Evolutionary conservation across 192 early-diverging fungal species (phyloP).

Genomic region (Diversispora eburnea): DNA sequence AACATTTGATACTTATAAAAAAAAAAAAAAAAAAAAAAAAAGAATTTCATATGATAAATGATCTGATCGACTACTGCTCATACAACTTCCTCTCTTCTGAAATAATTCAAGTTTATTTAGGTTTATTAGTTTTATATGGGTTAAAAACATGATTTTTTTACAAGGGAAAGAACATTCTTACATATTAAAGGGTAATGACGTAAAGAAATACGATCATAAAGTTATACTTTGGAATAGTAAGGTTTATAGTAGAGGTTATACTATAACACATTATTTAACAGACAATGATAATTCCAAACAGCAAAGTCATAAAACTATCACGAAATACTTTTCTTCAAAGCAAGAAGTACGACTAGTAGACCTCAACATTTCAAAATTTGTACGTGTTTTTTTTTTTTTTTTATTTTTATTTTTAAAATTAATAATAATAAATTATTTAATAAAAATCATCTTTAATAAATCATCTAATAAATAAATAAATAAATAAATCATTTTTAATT

Average conservation of each 20-base stretch:
- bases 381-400: not conserved
- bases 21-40: too few species aligned
- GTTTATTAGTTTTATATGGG: not conserved
- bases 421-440: too few species aligned
- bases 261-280: conserved; percentile 19
- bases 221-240: conserved; percentile 19
- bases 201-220: not conserved
- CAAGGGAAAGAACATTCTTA: conserved; percentile 9
- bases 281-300: not conserved
- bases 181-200: conserved; percentile 14
- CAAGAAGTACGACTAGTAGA: conserved; percentile 4
- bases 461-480: not conserved
- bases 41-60: too few species aligned
- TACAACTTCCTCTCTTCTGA: not conserved
- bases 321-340: not conserved
- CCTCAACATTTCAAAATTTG: conserved; percentile 1
- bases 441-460: not conserved
- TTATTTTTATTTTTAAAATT: not conserved
- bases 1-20: too few species aligned
- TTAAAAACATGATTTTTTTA: not conserved
- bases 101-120: not conserved
- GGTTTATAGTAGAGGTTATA: conserved; percentile 4
- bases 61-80: too few species aligned
- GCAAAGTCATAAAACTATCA: not conserved
- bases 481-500: not conserved